phyloP scores from a whole-genome alignment of 345 rosid species.

The Sisymbrium altissimum region DNA sequence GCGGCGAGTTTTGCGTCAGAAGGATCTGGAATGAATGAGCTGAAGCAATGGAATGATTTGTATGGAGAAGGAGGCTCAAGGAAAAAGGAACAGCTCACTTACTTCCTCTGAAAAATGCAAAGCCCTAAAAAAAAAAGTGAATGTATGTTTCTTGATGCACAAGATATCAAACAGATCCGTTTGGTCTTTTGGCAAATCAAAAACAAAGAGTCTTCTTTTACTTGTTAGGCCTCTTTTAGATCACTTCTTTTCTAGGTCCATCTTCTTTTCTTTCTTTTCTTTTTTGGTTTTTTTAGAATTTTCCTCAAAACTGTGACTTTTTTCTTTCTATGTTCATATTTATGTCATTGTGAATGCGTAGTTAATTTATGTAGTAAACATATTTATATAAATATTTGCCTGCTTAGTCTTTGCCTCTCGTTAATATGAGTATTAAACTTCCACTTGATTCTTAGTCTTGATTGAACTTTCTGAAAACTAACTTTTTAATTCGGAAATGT shows the following conservation, averaged over 20 bases:
- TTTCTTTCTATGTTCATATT: neutral
- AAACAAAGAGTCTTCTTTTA: slow-evolving; percentile 2
- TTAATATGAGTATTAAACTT: neutral
- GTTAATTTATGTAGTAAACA: slow-evolving; percentile 2
- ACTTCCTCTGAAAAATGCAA: slow-evolving; percentile 58
- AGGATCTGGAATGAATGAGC: slow-evolving; percentile 72
- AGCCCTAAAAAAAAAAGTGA: neutral
- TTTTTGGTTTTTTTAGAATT: neutral
- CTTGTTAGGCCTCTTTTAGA: slow-evolving; percentile 13
- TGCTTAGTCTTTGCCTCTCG: neutral
- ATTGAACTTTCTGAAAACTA: neutral
- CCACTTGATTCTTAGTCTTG: neutral
- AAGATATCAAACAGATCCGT: slow-evolving; percentile 11
- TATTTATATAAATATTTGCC: slow-evolving; percentile 1
- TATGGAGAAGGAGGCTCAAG: slow-evolving; percentile 95
- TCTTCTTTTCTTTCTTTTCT: neutral
- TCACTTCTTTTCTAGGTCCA: neutral
- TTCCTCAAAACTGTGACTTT: neutral
- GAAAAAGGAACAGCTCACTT: slow-evolving; percentile 75
- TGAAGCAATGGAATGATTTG: slow-evolving; percentile 87
- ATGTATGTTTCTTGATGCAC: slow-evolving; percentile 14
- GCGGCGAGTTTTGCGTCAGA: slow-evolving; percentile 88
- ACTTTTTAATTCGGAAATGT: neutral
- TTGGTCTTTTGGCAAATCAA: slow-evolving; percentile 1
- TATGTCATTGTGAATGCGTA: slow-evolving; percentile 18